phyloP scores from a whole-genome alignment of 75 land plant genomes.

The Chamaecyparis obtusa region DNA sequence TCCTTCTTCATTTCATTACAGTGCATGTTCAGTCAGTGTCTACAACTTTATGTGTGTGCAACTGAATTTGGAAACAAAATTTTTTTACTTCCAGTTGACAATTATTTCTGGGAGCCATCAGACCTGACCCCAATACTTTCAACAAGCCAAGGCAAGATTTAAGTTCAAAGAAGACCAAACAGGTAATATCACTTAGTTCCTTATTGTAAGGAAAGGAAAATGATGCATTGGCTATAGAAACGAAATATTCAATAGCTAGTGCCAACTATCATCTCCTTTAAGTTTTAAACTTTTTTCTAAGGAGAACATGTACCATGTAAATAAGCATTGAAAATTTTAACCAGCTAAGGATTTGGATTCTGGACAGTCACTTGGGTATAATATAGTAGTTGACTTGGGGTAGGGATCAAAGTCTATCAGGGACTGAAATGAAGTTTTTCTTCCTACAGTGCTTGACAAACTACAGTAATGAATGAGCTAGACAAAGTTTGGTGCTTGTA shows the following conservation, averaged over 20 bases:
- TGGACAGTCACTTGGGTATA: not conserved
- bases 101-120: not conserved
- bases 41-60: not conserved
- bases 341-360: not conserved
- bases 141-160: not conserved
- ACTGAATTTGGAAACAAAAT: not conserved
- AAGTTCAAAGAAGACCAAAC: not conserved
- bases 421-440: no score
- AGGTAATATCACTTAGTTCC: not conserved
- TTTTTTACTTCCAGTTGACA: not conserved
- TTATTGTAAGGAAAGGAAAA: not conserved
- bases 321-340: not conserved
- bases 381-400: not conserved
- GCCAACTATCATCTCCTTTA: not conserved
- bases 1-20: no score
- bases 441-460: no score
- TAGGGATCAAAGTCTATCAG: no score
- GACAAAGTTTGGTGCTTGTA: no score
- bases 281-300: no score
- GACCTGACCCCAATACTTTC: not conserved
- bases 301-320: no score
- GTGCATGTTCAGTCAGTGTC: no score
- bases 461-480: no score
- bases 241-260: not conserved
- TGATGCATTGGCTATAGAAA: not conserved